Conservation (phyloP, 331 rosid genomes). For the Acacia concinna region DNA sequence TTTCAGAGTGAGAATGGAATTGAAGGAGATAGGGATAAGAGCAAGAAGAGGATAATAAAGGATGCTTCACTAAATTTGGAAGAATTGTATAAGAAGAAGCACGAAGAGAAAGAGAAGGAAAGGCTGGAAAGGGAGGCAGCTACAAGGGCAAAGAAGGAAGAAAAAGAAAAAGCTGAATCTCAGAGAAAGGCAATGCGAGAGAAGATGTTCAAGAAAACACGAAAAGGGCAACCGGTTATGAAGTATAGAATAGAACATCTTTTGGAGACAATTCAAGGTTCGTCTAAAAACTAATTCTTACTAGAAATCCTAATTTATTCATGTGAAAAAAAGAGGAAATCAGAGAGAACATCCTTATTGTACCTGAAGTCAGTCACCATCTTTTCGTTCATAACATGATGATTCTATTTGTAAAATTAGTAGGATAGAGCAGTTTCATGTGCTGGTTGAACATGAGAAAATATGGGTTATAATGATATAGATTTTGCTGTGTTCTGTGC, state of each 20-base stretch:
- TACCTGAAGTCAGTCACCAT: not conserved
- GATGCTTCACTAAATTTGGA: constrained; percentile 36
- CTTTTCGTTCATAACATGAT: not conserved
- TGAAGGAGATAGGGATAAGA: constrained; percentile 25
- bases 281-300: constrained; percentile 3
- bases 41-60: constrained; percentile 36
- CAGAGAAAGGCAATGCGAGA: constrained; percentile 48
- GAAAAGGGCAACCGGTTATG: constrained; percentile 63
- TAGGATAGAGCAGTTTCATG: not conserved
- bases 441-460: not conserved
- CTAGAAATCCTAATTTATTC: not conserved
- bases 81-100: constrained; percentile 52
- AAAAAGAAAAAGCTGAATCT: constrained; percentile 42
- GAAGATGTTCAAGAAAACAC: constrained; percentile 56
- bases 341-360: not conserved
- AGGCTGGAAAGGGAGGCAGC: constrained; percentile 52
- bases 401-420: not conserved
- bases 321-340: not conserved
- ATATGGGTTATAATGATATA: not conserved
- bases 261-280: constrained; percentile 54
- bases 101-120: constrained; percentile 50
- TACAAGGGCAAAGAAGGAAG: constrained; percentile 46
- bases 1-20: constrained; percentile 43
- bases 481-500: not conserved
- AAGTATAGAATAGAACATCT: constrained; percentile 65